Evolutionary conservation across 2,329 filamentous ascomycete genomes (phyloP).

Genomic region (Fusarium siculi): DNA sequence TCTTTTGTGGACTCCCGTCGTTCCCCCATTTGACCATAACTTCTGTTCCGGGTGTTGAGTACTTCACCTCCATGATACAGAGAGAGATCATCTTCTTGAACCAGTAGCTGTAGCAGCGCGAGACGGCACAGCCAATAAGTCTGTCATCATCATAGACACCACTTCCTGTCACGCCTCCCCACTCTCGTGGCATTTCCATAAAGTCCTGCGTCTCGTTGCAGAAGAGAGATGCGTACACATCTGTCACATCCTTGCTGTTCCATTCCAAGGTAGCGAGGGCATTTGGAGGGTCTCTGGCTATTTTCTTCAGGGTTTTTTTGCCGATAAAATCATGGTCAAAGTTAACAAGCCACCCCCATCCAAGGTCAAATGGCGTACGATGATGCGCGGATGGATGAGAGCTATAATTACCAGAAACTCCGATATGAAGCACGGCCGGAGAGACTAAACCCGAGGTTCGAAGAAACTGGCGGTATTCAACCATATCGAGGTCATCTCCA

Average conservation of each 20-base stretch:
- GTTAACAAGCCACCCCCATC: background rate
- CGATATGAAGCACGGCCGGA: background rate
- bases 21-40: background rate
- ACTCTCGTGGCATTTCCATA: background rate
- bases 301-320: rapidly evolving
- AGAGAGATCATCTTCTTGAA: background rate
- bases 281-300: background rate
- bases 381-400: background rate
- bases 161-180: background rate
- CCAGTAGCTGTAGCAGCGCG: background rate
- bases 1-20: background rate
- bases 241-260: background rate
- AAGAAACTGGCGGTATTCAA: background rate
- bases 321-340: background rate
- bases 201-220: background rate
- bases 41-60: background rate
- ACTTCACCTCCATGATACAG: background rate
- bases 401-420: background rate
- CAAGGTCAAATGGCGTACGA: background rate
- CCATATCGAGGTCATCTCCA: background rate
- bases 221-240: background rate
- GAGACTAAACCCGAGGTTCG: background rate
- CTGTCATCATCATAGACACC: background rate
- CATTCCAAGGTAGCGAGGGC: background rate
- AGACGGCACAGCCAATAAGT: background rate